Conservation (phyloP, 2,329 filamentous ascomycete genomes). For the Phaeophleospora eucalypticola region DNA sequence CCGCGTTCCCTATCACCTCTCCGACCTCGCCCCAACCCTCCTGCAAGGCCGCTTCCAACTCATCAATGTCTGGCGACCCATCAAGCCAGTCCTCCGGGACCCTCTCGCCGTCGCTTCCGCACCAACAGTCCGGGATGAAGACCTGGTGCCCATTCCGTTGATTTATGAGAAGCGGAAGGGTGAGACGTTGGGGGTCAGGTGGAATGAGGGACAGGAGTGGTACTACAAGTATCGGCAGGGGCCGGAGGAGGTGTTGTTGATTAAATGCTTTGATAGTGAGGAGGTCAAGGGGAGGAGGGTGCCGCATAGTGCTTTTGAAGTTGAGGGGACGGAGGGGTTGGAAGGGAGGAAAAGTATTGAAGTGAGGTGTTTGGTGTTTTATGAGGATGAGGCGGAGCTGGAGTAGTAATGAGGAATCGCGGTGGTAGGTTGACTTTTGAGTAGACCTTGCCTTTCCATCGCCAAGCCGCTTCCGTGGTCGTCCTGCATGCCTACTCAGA, state of each 20-base stretch:
- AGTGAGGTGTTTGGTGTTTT: slow-evolving; percentile 75
- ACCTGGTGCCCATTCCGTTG: slow-evolving; percentile 58
- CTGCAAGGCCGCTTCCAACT: slow-evolving; percentile 28
- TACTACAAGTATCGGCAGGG: background rate
- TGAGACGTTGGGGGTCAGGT: slow-evolving; percentile 66
- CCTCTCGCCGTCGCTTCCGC: slow-evolving; percentile 17
- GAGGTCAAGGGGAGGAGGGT: slow-evolving; percentile 24
- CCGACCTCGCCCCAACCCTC: slow-evolving; percentile 39
- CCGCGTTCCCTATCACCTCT: slow-evolving; percentile 46
- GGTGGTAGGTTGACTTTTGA: no score
- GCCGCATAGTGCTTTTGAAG: slow-evolving; percentile 34
- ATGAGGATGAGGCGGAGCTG: slow-evolving; percentile 17
- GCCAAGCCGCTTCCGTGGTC: no score
- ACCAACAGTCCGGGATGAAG: background rate
- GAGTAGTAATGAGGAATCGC: background rate
- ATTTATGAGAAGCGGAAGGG: slow-evolving; percentile 67
- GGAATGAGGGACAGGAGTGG: slow-evolving; percentile 37
- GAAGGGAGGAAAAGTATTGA: slow-evolving; percentile 82
- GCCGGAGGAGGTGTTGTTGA: background rate
- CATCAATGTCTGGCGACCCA: slow-evolving; percentile 44
- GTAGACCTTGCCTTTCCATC: no score
- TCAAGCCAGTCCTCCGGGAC: slow-evolving; percentile 40
- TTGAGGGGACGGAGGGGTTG: slow-evolving; percentile 64
- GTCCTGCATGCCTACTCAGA: no score
- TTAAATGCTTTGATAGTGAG: background rate